Evolutionary conservation across 371 early-diverging fungal species (phyloP), one percentile per base, ranked within the genome.

Genomic region (Mucor lusitanicus): DNA sequence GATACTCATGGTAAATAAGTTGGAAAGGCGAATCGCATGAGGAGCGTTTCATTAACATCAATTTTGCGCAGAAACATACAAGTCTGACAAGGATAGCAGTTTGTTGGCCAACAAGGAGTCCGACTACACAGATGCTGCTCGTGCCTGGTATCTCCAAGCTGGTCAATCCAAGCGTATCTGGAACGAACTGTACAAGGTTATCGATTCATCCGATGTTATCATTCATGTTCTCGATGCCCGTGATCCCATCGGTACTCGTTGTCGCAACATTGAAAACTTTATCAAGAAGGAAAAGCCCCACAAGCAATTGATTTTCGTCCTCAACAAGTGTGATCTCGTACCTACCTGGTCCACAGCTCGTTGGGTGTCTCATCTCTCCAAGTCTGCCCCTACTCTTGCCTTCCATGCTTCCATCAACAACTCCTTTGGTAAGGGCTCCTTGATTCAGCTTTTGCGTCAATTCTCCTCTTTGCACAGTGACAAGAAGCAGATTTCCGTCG

Each of bases 291-390:
- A 99, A 76, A 95, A 94, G 37, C 87, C 90, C 40, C 99, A 99
- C 85, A 99, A 99, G 85, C 99, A 99, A 73, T 70, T 99, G 67
- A 90, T 99, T 42, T 99, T 95, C 82, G 88, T 99, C n/a, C 88
- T 99, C 46, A 99, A 99, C 92, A 99, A 99, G 86, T 97, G 97
- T 70, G 99, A 99, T 87, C 83, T 99, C 64, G 96, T 99, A 2
- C 99, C 99, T 25, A 97, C 99, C 40, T 96, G 97, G 94, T 98
- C 97, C n/a, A 99, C 99, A 19, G 90, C 86, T 64, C 84, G 92
- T 72, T 99, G 99, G 99, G 95, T 99, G 30, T 90, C 90, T 64
- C 84, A 85, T 48, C 87, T 99, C 13, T 95, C 96, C 3, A 88
- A 91, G 72, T 94, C 94, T 64, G 91, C 94, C 70, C 99, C 99